Evolutionary conservation across 352 stramenopile genomes (phyloP).

Genomic region (Globisporangium rhizosaccharum): DNA sequence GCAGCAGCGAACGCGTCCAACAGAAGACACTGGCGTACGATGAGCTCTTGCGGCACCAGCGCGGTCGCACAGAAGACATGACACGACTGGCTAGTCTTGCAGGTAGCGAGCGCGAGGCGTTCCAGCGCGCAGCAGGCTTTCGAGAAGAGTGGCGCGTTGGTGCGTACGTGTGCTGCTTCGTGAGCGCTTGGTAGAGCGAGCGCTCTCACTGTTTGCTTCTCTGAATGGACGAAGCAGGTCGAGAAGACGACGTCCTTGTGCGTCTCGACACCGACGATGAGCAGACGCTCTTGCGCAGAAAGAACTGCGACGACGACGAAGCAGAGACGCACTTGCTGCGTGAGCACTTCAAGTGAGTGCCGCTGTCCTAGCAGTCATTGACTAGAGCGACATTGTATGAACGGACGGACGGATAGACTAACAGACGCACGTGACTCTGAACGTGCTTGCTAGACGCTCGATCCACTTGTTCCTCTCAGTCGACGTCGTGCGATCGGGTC

Average conservation of each 20-base stretch:
- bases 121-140: constrained; percentile 15
- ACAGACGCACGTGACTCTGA: neutral
- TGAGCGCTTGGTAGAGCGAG: too few relatives aligned
- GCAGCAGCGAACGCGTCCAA: constrained; percentile 3
- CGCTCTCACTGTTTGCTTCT: neutral
- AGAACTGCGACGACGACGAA: constrained; percentile 3
- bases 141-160: constrained; percentile 39
- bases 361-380: too few relatives aligned
- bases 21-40: constrained; percentile 27
- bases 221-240: neutral
- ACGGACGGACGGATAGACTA: neutral
- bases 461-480: constrained; percentile 18
- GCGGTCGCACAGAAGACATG: constrained; percentile 28
- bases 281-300: neutral
- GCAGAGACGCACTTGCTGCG: constrained; percentile 4
- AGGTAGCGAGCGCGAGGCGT: constrained; percentile 4
- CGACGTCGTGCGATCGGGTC: constrained; percentile 1
- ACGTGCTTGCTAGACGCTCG: constrained; percentile 8
- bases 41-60: constrained; percentile 29
- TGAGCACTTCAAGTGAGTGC: constrained; percentile 20
- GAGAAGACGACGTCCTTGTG: constrained; percentile 24
- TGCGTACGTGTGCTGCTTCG: constrained; percentile 1
- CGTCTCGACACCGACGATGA: constrained; percentile 10
- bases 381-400: too few relatives aligned
- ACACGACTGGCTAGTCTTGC: constrained; percentile 9